Evolutionary conservation across 192 early-diverging fungal species (phyloP).

Genomic region (Allomyces javanicus): DNA sequence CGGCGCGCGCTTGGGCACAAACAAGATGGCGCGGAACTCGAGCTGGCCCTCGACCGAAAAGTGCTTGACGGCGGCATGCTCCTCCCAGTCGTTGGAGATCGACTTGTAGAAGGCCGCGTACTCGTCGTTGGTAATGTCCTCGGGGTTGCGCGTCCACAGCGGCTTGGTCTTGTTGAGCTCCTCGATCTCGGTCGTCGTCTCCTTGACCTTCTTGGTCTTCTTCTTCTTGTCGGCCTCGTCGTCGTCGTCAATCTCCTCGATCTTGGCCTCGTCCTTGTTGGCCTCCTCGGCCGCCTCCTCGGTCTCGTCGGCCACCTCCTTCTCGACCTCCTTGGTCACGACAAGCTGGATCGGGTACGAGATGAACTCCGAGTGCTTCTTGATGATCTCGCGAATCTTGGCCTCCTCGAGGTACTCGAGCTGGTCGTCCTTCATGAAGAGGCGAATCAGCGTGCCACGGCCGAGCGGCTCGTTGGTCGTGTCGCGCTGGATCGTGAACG

Average conservation of each 20-base stretch:
- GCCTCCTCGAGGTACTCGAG: conserved; percentile 96
- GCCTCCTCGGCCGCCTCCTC: conserved; percentile 46
- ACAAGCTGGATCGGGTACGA: conserved; percentile 94
- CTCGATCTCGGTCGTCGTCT: conserved; percentile 63
- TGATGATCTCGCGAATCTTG: conserved; percentile 97
- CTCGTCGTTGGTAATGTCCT: conserved; percentile 88
- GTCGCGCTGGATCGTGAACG: conserved; percentile 89
- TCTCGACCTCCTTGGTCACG: conserved; percentile 91
- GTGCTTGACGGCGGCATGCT: conserved; percentile 93
- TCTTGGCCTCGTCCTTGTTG: conserved; percentile 40
- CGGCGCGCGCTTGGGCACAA: conserved; percentile 87
- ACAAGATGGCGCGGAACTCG: conserved; percentile 98
- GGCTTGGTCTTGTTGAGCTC: conserved; percentile 99
- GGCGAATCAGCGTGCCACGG: conserved; percentile 85
- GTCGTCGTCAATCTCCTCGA: conserved; percentile 66
- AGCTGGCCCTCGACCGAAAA: conserved; percentile 99
- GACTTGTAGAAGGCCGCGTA: conserved; percentile 98
- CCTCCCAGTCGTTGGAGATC: conserved; percentile 98
- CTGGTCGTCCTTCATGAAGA: conserved; percentile 98
- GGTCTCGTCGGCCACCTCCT: conserved; percentile 92
- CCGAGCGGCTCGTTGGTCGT: conserved; percentile 73
- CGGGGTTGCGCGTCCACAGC: conserved; percentile 98
- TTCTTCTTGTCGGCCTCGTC: conserved; percentile 47
- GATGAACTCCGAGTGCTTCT: conserved; percentile 99
- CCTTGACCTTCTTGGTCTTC: conserved; percentile 69